Evolutionary conservation across 2,329 filamentous ascomycete species (phyloP).

Genomic region (Fusarium sp.): DNA sequence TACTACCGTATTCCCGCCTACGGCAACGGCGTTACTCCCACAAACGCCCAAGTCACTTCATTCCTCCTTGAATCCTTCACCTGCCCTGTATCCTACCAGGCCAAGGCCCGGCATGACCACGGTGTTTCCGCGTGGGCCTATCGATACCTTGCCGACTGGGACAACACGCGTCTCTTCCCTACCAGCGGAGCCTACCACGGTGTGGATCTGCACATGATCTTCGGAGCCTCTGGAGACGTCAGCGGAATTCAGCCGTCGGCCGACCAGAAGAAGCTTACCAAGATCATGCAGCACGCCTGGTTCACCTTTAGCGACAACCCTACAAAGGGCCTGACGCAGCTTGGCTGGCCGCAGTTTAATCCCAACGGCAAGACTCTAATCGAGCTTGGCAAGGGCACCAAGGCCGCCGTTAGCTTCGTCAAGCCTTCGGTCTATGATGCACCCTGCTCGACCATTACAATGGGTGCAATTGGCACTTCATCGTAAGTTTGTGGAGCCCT

Average conservation of each 20-base stretch:
- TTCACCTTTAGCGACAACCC: constrained; percentile 55
- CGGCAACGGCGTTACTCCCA: constrained; percentile 53
- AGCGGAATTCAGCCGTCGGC: constrained; percentile 50
- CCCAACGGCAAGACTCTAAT: constrained; percentile 23
- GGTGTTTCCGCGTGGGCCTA: constrained; percentile 58
- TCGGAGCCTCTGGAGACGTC: constrained; percentile 55
- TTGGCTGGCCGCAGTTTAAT: constrained; percentile 44
- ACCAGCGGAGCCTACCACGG: constrained; percentile 63
- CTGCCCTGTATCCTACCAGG: constrained; percentile 57
- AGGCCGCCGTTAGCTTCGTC: constrained; percentile 15
- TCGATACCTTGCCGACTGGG: constrained; percentile 63
- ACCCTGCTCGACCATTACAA: constrained; percentile 31
- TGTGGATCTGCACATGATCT: constrained; percentile 60
- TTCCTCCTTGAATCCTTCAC: constrained; percentile 61
- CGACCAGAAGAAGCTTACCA: constrained; percentile 49
- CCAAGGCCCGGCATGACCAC: constrained; percentile 48
- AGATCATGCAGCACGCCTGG: constrained; percentile 56
- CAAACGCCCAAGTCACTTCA: constrained; percentile 49
- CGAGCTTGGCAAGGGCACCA: constrained; percentile 18
- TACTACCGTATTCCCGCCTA: constrained; percentile 61
- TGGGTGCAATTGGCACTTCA: constrained; percentile 31
- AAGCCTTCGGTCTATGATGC: constrained; percentile 29
- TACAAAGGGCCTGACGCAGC: constrained; percentile 44
- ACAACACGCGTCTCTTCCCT: constrained; percentile 59
- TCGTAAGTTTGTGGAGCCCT: neutral